Base-by-base conservation (phyloP, 352 stramenopile species). In the Albugo candida region DNA sequence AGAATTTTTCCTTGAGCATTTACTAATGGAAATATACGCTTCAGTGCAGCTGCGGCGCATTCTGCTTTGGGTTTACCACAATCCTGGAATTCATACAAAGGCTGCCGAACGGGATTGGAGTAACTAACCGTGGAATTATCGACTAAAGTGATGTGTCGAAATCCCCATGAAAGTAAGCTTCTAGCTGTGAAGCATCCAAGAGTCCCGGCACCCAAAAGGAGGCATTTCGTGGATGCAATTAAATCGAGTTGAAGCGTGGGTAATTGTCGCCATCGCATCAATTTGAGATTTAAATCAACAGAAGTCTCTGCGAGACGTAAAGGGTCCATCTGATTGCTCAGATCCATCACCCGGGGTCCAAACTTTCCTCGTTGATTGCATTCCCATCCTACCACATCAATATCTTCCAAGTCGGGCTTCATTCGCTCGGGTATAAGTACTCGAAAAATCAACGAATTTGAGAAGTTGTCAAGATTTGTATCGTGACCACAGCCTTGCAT, bases 241-340 rank as follows among this genome's bases (percentile, higher is more conserved):
- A 66, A 52, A 6, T 95, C 81, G 12, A 97, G 65, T 57, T 99
- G 63, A 0, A 99, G 69, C 27, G 70, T 66, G 5, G 96, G 96
- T 17, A 98, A 65, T 47, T 97, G 87, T 5, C 95, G 71, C 95
- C 95, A 99, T 35, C 95, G 83, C 95, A 99, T 99, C 14, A 99
- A 69, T 60, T 97, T 95, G 10, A 99, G 59, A 61, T 99, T 99
- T 43, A 99, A 68, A 56, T 98, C 86, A n/a, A 96, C 88, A 0
- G 93, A 96, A 48, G 96, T 92, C 36, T 95, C 76, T 6, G 91
- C 91, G 16, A 98, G 75, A 21, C 92, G 83, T 10, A 84, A 70
- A 45, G 67, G 87, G 49, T 92, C 75, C 20, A 92, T 48, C 11
- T 86, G 65, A 1, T 64, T 58, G 2, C 60, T 57, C n/a, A 92